Conservation (phyloP, 164 flowering plant genomes). For the Berberis thunbergii region DNA sequence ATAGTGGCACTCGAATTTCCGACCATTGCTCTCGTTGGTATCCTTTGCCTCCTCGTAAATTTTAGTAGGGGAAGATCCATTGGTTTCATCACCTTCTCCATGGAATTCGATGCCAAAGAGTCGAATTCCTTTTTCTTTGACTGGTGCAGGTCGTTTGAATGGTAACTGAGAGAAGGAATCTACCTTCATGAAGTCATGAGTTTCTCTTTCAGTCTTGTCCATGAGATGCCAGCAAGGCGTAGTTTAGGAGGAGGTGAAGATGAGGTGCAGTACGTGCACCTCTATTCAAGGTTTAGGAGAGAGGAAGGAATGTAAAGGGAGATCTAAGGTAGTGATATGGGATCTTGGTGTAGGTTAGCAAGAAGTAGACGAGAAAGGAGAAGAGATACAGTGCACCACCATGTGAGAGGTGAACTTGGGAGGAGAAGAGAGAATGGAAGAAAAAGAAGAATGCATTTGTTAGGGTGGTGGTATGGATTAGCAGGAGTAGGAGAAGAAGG, state of each 20-base stretch:
- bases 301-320: too few species aligned
- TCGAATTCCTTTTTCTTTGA: slow-evolving; percentile 53
- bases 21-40: slow-evolving; percentile 9
- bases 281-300: too few species aligned
- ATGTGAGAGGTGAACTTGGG: too few species aligned
- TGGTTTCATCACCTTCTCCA: slow-evolving; percentile 13
- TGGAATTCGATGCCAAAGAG: slow-evolving; percentile 78
- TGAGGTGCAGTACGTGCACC: too few species aligned
- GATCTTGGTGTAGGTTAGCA: too few species aligned
- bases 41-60: slow-evolving; percentile 10
- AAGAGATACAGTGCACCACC: too few species aligned
- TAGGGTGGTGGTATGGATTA: too few species aligned
- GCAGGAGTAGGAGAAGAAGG: too few species aligned
- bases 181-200: slow-evolving; percentile 91
- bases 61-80: slow-evolving; percentile 23
- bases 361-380: too few species aligned
- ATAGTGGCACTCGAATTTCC: slow-evolving; percentile 82
- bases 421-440: too few species aligned
- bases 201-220: slow-evolving; percentile 56
- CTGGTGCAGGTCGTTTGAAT: slow-evolving; percentile 59
- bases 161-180: slow-evolving; percentile 94
- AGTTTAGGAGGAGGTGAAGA: neutral
- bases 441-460: too few species aligned
- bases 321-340: too few species aligned
- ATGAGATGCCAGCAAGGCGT: slow-evolving; percentile 11